Evolutionary conservation across 1,284 basidiomycete species (phyloP).

Genomic region (Fomitopsis betulina): DNA sequence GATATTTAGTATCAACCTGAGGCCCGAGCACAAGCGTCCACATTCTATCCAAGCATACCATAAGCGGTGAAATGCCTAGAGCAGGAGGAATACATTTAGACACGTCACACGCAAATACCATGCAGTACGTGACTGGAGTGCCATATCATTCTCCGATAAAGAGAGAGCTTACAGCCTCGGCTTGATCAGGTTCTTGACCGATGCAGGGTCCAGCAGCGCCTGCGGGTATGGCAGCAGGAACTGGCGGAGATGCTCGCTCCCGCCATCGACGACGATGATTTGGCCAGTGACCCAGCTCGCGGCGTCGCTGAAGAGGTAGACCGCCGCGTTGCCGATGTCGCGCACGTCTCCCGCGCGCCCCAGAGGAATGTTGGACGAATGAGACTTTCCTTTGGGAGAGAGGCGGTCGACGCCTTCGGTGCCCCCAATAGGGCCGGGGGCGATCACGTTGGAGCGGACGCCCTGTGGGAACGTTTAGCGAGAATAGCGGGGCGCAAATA

Average conservation of each 20-base stretch:
- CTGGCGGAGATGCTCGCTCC: constrained; percentile 48
- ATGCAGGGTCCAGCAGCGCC: constrained; percentile 56
- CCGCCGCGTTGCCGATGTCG: constrained; percentile 78
- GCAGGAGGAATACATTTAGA: too few species aligned
- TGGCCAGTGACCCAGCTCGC: constrained; percentile 81
- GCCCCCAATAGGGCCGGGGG: constrained; percentile 81
- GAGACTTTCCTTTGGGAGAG: constrained; percentile 32
- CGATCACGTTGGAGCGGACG: constrained; percentile 90
- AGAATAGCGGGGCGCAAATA: not conserved
- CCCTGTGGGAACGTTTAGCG: constrained; percentile 37
- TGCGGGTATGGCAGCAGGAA: constrained; percentile 60
- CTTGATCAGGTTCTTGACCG: constrained; percentile 35
- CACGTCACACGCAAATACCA: too few species aligned
- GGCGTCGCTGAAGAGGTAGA: constrained; percentile 89
- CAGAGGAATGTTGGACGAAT: constrained; percentile 38
- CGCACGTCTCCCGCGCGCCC: constrained; percentile 64
- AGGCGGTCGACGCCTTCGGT: constrained; percentile 87
- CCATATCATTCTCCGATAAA: not conserved
- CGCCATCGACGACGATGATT: constrained; percentile 66
- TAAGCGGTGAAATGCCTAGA: too few species aligned
- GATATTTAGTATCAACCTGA: too few species aligned
- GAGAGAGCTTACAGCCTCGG: constrained; percentile 28
- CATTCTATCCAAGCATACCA: too few species aligned
- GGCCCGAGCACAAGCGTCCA: too few species aligned
- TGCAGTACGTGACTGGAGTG: too few species aligned